Evolutionary conservation across 371 early-diverging fungal species (phyloP), one percentile per base, ranked within the genome.

Genomic region (Dichotomocladium elegans): DNA sequence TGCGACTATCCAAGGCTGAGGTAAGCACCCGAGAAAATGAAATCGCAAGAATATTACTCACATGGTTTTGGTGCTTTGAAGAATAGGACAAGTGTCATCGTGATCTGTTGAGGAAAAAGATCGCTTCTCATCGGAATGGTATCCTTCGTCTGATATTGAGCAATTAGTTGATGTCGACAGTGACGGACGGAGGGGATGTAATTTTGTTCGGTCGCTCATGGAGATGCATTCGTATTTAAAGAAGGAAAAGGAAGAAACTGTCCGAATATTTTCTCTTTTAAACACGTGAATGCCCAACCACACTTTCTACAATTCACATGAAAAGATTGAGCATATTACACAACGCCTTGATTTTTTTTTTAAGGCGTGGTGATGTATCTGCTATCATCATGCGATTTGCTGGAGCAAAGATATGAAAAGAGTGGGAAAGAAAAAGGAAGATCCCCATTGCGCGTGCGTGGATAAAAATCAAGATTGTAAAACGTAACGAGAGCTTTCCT

Each of bases 61-160:
- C 72, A 72, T 70, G 12, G 52, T 68, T 22, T 53, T 67, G 27
- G 65, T 67, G 53, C 72, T 72, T 66, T 72, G 70, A 29, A 71
- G 24, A 50, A 76, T 72, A 22, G 69, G 70, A 27, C 66, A 61
- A 47, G 70, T 65, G 47, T 56, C 53, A 31, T 64, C 61, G 30
- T 53, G 44, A 35, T 53, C 35, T 47, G 41, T 14, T 19, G 49
- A 57, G 21, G 57, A 57, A 24, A 60, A 52, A 11, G 56, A 47
- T 42, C 61, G 67, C 47, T 63, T 71, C 22, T 72, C 70, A 52
- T 71, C 72, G 29, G 75, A 71, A 46, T 61, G 51, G 40, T 74
- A 74, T 11, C 74, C 74, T 62, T 74, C 74, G 49, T 74, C 74
- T 12, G 72, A 68, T 35, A 61, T 58, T 41, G 56, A 57, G 33